Conservation (phyloP, 2,329 filamentous ascomycete genomes). For the Penicillium brevicompactum region DNA sequence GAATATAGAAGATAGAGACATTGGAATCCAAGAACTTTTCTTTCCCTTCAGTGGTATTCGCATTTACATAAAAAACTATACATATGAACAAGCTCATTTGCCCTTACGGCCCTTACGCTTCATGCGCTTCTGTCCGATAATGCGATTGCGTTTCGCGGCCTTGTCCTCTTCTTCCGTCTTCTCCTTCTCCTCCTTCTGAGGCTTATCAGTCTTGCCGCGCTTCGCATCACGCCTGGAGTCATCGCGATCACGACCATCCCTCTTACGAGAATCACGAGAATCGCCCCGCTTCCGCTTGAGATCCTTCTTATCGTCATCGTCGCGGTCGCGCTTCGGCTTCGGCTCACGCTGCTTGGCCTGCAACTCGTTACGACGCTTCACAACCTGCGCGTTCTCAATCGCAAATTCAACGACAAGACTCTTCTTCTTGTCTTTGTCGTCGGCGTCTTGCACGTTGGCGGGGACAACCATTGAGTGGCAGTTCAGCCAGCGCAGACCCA, state of each 20-base stretch:
- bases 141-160: conserved; percentile 67
- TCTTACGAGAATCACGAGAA: conserved; percentile 10
- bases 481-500: conserved; percentile 93
- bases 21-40: conserved; percentile 3
- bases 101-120: conserved; percentile 66
- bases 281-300: conserved; percentile 39
- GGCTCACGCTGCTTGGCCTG: conserved; percentile 31
- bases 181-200: conserved; percentile 25
- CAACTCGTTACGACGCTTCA: conserved; percentile 66
- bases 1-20: not conserved
- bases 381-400: conserved; percentile 95
- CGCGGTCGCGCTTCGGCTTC: conserved; percentile 31
- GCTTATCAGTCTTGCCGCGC: conserved; percentile 7
- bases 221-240: conserved; percentile 32
- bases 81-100: conserved; percentile 18
- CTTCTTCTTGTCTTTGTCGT: conserved; percentile 72
- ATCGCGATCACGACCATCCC: conserved; percentile 6
- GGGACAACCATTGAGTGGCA: conserved; percentile 62
- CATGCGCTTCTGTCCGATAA: conserved; percentile 83
- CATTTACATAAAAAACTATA: conserved; percentile 23
- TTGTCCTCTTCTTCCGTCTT: conserved; percentile 51
- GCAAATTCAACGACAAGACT: conserved; percentile 94
- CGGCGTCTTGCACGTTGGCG: conserved; percentile 30
- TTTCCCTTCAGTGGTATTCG: conserved; percentile 12
- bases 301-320: conserved; percentile 27